Evolutionary conservation across 805 yeast species (phyloP).

Genomic region (Schizosaccharomyces pombe): DNA sequence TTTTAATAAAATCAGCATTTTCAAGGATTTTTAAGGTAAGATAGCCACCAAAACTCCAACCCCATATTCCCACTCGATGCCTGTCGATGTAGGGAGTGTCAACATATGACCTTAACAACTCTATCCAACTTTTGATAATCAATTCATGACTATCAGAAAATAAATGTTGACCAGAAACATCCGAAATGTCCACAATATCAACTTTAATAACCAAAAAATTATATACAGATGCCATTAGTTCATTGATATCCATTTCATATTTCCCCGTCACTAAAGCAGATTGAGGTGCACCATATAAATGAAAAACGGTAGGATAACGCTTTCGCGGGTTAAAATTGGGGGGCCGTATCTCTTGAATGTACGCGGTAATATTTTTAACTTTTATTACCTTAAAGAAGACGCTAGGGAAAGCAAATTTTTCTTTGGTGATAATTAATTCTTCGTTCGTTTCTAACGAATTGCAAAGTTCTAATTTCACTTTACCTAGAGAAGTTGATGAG

Average conservation of each 20-base stretch:
- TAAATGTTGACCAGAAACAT: not conserved
- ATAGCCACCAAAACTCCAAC: conserved; percentile 96
- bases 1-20: conserved; percentile 50
- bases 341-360: conserved; percentile 59
- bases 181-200: not conserved
- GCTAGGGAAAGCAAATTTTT: not conserved
- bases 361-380: conserved; percentile 26
- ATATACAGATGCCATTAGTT: conserved; percentile 51
- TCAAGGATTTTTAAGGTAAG: conserved; percentile 78
- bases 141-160: too few species aligned
- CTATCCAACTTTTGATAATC: too few species aligned
- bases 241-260: conserved; percentile 42
- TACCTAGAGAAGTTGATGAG: too few species aligned
- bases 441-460: not conserved
- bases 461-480: too few species aligned
- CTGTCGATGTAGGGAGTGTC: conserved; percentile 34
- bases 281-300: conserved; percentile 88
- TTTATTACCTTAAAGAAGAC: conserved; percentile 22
- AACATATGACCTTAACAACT: not conserved
- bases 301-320: conserved; percentile 70
- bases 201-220: conserved; percentile 21
- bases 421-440: not conserved
- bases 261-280: conserved; percentile 55
- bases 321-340: conserved; percentile 34
- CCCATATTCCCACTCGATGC: conserved; percentile 66